These are phyloP conservation scores for Aspergillus pseudoviridinutans DNA, from an alignment of 2,329 filamentous ascomycete genomes.

Conservation along the genomic window DNA sequence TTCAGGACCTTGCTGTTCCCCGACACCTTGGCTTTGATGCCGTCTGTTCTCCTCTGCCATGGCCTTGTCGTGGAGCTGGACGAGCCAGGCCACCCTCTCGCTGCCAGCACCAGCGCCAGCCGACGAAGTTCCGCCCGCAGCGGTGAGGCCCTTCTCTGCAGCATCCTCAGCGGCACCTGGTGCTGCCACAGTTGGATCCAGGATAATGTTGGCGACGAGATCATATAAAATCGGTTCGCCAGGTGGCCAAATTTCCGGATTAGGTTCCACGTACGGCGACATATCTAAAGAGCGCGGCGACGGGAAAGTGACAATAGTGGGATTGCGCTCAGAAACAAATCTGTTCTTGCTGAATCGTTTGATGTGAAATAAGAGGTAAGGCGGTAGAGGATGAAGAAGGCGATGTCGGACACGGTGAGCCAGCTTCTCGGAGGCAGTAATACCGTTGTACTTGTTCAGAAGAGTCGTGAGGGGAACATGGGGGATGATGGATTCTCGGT, in stretches of 20 bases:
- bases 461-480: slow-evolving; percentile 69
- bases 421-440: slow-evolving; percentile 80
- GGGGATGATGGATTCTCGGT: slow-evolving; percentile 94
- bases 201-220: slow-evolving; percentile 84
- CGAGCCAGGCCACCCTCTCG: slow-evolving; percentile 93
- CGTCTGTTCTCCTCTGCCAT: slow-evolving; percentile 39
- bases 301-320: slow-evolving; percentile 96
- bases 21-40: slow-evolving; percentile 20
- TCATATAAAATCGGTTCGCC: slow-evolving; percentile 91
- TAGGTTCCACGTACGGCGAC: slow-evolving; percentile 85
- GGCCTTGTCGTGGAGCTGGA: slow-evolving; percentile 78
- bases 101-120: slow-evolving; percentile 76
- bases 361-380: slow-evolving; percentile 88
- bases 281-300: slow-evolving; percentile 79
- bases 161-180: slow-evolving; percentile 56
- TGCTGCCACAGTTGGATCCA: slow-evolving; percentile 53
- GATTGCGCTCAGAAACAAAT: slow-evolving; percentile 92
- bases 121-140: slow-evolving; percentile 37
- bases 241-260: slow-evolving; percentile 64
- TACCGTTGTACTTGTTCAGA: slow-evolving; percentile 87
- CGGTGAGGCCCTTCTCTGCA: slow-evolving; percentile 34
- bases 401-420: slow-evolving; percentile 86
- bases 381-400: slow-evolving; percentile 83
- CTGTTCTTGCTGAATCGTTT: slow-evolving; percentile 97
- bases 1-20: slow-evolving; percentile 55